Conservation (phyloP, 495 filamentous ascomycete genomes). For the Aspergillus biplanus region DNA sequence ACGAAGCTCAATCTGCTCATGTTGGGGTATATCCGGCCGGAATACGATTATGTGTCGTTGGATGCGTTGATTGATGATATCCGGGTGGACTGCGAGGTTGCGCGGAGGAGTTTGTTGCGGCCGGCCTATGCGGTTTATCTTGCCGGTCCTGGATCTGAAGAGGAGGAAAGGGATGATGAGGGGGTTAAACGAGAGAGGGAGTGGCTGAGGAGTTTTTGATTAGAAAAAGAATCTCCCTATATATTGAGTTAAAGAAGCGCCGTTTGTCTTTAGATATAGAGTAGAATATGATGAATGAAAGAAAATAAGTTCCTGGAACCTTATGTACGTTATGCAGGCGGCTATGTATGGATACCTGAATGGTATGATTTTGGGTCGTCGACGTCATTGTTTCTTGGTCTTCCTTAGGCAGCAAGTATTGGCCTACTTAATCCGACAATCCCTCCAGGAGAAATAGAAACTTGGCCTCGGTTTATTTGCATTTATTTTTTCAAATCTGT, state of each 20-base stretch:
- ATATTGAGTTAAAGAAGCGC: background rate
- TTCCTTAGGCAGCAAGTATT: background rate
- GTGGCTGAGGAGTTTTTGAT: conserved; percentile 45
- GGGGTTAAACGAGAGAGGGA: conserved; percentile 33
- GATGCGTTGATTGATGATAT: conserved; percentile 90
- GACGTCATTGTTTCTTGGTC: conserved; percentile 6
- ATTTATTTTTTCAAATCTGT: background rate
- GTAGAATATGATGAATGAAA: no score
- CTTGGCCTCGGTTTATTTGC: background rate
- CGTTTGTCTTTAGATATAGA: no score
- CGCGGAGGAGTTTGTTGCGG: conserved; percentile 70
- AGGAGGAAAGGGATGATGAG: conserved; percentile 8
- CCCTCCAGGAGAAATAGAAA: background rate
- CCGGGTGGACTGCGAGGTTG: conserved; percentile 82
- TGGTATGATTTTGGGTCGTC: conserved; percentile 2
- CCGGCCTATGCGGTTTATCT: conserved; percentile 63
- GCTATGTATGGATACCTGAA: background rate
- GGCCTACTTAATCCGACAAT: background rate
- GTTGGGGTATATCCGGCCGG: conserved; percentile 84
- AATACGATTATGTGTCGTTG: conserved; percentile 82
- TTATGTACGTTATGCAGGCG: no score
- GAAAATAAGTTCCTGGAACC: no score
- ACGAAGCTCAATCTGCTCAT: conserved; percentile 75
- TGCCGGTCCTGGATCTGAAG: conserved; percentile 12
- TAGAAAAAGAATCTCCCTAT: background rate